Base-by-base conservation (phyloP, 163 green algal genomes). In the Chlorella variabilis region DNA sequence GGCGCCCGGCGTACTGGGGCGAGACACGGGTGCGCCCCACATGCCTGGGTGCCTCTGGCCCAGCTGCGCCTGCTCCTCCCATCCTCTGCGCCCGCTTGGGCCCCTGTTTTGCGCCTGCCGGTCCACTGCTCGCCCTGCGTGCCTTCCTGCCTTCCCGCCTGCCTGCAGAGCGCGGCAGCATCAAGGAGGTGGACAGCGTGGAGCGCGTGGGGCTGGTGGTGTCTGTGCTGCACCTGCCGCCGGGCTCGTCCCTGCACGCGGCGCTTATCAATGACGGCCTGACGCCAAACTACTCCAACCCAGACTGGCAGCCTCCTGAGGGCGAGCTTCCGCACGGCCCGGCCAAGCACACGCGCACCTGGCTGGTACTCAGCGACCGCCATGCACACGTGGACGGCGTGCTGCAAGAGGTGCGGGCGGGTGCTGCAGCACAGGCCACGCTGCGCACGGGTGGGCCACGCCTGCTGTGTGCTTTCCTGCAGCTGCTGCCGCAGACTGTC, bases 321-420 rank as follows among this genome's bases (percentile, higher is more conserved):
- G 73, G 73, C 8, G 0, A 58, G 31, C 56, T 80, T 38, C 56
- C 73, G 3, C 5, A 27, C 27, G 38, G 29, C 1, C 2, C n/a
- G 27, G 27, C 38, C 8, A 2, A 18, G 25, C 58, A 70, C 73
- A 56, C 73, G 31, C 73, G 73, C 73, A 70, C 73, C 15, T 80
- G 73, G 73, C 56, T 80, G 36, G 27, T 80, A 38, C 27, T 80
- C 38, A 80, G 73, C 39, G 73, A 80, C 73, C 27, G 20, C 2
- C 73, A 80, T n/a, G 27, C 56, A 0, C 11, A 61, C 38, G 38
- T 80, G 4, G 56, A 70, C 6, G 20, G 27, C 6, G 73, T 80
- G 73, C 73, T 80, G 27, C 27, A 42, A 4, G 27, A 59, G 56
- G 56, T 71, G n/a, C n/a, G 51, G n/a, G 27, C 8, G 2, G 41